phyloP scores from a whole-genome alignment of 2,329 filamentous ascomycete genomes.

The Clonostachys rosea region DNA sequence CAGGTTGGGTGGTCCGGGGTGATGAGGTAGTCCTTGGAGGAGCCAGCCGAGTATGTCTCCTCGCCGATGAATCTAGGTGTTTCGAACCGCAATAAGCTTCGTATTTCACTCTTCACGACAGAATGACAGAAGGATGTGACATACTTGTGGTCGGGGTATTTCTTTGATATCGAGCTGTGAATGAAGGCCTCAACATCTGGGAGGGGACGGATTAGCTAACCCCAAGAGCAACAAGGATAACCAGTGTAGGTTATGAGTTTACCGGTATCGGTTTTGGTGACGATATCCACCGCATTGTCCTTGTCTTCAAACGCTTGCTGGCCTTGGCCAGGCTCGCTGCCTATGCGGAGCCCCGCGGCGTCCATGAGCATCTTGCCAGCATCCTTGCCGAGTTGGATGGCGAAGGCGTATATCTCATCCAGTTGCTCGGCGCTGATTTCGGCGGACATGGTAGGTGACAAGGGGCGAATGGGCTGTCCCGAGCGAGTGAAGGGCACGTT shows the following conservation, averaged over 20 bases:
- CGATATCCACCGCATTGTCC: constrained; percentile 71
- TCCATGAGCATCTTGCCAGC: constrained; percentile 65
- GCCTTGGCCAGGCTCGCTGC: background rate
- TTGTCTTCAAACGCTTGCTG: constrained; percentile 47
- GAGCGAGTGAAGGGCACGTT: too few species aligned
- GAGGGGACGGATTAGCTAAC: background rate
- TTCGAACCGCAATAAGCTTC: constrained; percentile 1
- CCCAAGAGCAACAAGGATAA: background rate
- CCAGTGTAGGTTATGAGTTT: constrained; percentile 6
- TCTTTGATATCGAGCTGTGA: constrained; percentile 48
- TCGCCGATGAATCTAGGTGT: constrained; percentile 65
- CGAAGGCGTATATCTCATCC: constrained; percentile 64
- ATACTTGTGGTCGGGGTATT: constrained; percentile 64
- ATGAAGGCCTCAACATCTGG: constrained; percentile 71
- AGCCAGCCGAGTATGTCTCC: constrained; percentile 67
- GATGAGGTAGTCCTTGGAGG: constrained; percentile 65
- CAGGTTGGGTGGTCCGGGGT: constrained; percentile 56
- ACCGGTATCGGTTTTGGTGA: constrained; percentile 74
- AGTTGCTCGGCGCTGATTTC: constrained; percentile 41
- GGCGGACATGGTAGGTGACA: constrained; percentile 56
- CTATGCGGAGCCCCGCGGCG: constrained; percentile 35
- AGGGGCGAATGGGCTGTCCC: too few species aligned
- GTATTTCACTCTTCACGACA: background rate
- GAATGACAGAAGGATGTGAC: constrained; percentile 14
- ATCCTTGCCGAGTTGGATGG: constrained; percentile 64